Evolutionary conservation across 2,329 filamentous ascomycete species (phyloP).

Genomic region (Sporothrix inflata): DNA sequence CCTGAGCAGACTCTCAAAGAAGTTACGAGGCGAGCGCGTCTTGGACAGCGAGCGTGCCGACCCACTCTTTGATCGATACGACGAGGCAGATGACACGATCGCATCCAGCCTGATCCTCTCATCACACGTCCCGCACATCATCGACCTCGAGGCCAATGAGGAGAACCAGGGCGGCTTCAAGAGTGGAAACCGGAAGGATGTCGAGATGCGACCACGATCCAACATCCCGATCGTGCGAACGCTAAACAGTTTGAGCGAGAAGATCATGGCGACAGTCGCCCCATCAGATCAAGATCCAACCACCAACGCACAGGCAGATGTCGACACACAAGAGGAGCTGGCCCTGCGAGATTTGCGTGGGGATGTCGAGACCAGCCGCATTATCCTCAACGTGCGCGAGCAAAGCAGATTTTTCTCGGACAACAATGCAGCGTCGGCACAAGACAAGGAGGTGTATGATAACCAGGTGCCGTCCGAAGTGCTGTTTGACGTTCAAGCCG

Average conservation of each 20-base stretch:
- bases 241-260: slow-evolving; percentile 88
- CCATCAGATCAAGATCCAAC: slow-evolving; percentile 73
- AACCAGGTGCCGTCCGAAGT: slow-evolving; percentile 72
- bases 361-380: slow-evolving; percentile 72
- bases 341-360: slow-evolving; percentile 79
- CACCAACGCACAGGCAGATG: slow-evolving; percentile 68
- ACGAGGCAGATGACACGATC: slow-evolving; percentile 69
- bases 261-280: slow-evolving; percentile 85
- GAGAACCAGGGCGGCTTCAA: slow-evolving; percentile 86
- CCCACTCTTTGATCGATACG: slow-evolving; percentile 79
- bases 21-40: slow-evolving; percentile 85
- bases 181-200: slow-evolving; percentile 81
- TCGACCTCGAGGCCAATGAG: slow-evolving; percentile 92
- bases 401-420: slow-evolving; percentile 80
- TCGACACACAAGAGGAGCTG: slow-evolving; percentile 74
- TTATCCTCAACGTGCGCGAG: slow-evolving; percentile 85
- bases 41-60: slow-evolving; percentile 77
- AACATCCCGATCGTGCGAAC: slow-evolving; percentile 89
- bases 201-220: slow-evolving; percentile 81
- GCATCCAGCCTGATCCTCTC: slow-evolving; percentile 59
- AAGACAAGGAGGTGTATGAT: slow-evolving; percentile 59
- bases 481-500: slow-evolving; percentile 64
- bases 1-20: slow-evolving; percentile 85
- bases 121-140: slow-evolving; percentile 79
- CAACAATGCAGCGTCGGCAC: slow-evolving; percentile 52